Evolutionary conservation across 176 grass and related monocot species (phyloP), one percentile per base, ranked within the genome.

Genomic region (Zizania latifolia): DNA sequence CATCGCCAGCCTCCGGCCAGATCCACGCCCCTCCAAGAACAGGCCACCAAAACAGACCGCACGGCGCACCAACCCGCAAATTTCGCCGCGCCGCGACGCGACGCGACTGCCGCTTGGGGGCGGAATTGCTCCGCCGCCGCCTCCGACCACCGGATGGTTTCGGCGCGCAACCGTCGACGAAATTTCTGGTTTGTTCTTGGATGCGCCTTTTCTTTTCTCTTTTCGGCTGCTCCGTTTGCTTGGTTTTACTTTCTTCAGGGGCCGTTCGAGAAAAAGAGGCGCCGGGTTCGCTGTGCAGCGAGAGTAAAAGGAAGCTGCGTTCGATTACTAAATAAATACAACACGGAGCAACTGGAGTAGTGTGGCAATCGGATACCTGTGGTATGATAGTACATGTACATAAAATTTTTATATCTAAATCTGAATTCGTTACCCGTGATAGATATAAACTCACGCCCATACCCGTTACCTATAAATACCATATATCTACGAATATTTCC

Each of bases 261-360:
- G 55, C 58, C n/a, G n/a, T n/a, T n/a, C n/a, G n/a, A n/a, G n/a
- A n/a, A n/a, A n/a, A n/a, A n/a, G n/a, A n/a, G n/a, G n/a, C n/a
- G n/a, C 33, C 16, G 55, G 65, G 76, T 85, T 88, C 79, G 88
- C 87, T 80, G 91, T 87, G 78, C 90, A 72, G 70, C 27, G 54
- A 68, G 33, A 65, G 62, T 32, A 54, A 82, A 81, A 85, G 60
- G 43, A 79, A 83, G 73, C 28, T 61, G 58, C 79, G 85, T 81
- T 82, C 32, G 72, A 74, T 75, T 76, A 84, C 71, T 82, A 77
- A 84, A 75, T 82, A 77, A 82, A 86, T 53, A n/a, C n/a, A n/a
- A n/a, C n/a, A n/a, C n/a, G n/a, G n/a, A n/a, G n/a, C n/a, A n/a
- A n/a, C n/a, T n/a, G n/a, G n/a, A n/a, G n/a, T n/a, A n/a, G n/a